Percentiles rank a stretch among this genome's conserved stretches.
These are phyloP conservation scores for Orbilia oligospora DNA, from an alignment of 2,329 filamentous ascomycete genomes.

Conservation along the genomic window DNA sequence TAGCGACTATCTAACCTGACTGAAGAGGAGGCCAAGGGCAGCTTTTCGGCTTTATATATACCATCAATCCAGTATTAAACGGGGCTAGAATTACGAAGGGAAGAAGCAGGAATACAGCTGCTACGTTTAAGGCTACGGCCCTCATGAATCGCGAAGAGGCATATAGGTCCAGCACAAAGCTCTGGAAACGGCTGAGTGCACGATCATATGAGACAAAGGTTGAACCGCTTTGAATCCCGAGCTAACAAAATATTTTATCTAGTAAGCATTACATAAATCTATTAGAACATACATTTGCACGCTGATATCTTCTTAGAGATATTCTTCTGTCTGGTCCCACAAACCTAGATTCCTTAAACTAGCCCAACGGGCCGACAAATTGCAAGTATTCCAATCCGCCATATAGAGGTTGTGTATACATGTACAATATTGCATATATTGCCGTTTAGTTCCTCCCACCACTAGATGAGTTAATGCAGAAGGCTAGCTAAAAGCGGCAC, in stretches of 20 bases:
- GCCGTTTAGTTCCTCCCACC: background rate
- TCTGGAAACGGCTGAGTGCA: background rate
- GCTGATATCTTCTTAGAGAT: no score
- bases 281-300: background rate
- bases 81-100: background rate
- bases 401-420: no score
- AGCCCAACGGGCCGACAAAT: background rate
- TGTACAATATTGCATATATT: no score
- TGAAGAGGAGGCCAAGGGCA: background rate
- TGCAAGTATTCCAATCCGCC: background rate
- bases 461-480: background rate
- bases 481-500: background rate
- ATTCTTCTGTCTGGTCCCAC: no score
- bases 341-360: no score
- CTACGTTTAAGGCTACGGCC: background rate
- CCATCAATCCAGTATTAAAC: background rate
- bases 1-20: background rate
- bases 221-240: background rate
- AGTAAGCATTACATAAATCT: constrained; percentile 2
- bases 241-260: background rate
- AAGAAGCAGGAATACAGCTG: background rate
- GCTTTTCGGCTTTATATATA: background rate
- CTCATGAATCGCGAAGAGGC: background rate
- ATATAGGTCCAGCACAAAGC: background rate
- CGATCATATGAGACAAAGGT: background rate